These are phyloP conservation scores for Kodamaea alishanica DNA, from an alignment of 1,139 yeast genomes.

Conservation along the genomic window DNA sequence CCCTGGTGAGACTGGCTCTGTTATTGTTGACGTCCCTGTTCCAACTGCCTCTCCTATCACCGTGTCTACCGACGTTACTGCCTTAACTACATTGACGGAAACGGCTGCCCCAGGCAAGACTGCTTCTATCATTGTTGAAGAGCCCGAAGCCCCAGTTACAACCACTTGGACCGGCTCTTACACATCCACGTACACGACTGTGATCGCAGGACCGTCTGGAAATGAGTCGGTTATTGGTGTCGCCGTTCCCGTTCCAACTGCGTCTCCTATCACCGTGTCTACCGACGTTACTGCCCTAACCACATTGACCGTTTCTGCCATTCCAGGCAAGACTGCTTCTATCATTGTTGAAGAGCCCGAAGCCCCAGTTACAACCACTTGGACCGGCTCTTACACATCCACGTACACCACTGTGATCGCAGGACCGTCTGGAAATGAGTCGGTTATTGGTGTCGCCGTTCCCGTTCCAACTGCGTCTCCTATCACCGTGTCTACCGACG, in stretches of 20 bases:
- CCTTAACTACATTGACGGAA: conserved; percentile 4
- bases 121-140: conserved; percentile 13
- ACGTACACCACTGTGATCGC: too few relatives aligned
- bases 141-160: conserved; percentile 11
- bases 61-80: too few relatives aligned
- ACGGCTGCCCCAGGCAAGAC: conserved; percentile 13
- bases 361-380: conserved; percentile 3
- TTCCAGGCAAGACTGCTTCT: too few relatives aligned
- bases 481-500: too few relatives aligned
- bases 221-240: too few relatives aligned
- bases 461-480: conserved; percentile 9
- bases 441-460: conserved; percentile 10
- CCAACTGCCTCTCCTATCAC: too few relatives aligned
- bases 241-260: conserved; percentile 8
- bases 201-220: too few relatives aligned
- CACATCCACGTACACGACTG: conserved; percentile 9
- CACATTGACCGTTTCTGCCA: too few relatives aligned
- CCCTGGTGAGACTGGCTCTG: conserved; percentile 6
- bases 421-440: conserved; percentile 6
- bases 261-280: too few relatives aligned
- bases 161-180: conserved; percentile 6
- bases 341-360: conserved; percentile 6
- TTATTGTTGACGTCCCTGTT: conserved; percentile 9
- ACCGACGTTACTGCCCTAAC: too few relatives aligned
- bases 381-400: too few relatives aligned